These are phyloP conservation scores for Entonaema liquescens DNA, from an alignment of 495 filamentous ascomycete species.

Conservation along the genomic window DNA sequence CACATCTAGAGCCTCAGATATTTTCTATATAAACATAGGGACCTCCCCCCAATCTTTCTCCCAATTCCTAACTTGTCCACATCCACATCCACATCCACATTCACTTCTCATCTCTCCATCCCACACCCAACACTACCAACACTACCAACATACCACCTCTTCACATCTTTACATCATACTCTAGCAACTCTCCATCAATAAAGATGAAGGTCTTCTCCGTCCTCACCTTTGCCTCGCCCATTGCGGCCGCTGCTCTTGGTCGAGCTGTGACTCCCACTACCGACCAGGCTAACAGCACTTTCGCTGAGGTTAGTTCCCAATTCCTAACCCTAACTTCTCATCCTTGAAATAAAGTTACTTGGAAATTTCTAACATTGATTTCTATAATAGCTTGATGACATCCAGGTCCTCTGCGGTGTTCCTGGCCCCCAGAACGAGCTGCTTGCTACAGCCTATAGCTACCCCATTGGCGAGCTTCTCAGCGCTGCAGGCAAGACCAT, in stretches of 20 bases:
- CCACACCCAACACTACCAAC: background rate
- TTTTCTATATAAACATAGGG: background rate
- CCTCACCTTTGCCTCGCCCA: constrained; percentile 14
- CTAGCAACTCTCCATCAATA: background rate
- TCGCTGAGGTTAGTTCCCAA: constrained; percentile 10
- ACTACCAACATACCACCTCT: no score
- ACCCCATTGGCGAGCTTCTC: constrained; percentile 28
- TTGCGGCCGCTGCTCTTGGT: constrained; percentile 7
- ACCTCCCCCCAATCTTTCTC: background rate
- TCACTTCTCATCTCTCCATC: background rate
- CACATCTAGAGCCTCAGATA: background rate
- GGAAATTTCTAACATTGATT: background rate
- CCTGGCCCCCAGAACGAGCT: constrained; percentile 13
- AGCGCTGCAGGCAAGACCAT: background rate
- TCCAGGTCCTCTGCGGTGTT: constrained; percentile 29
- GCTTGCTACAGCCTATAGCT: constrained; percentile 19
- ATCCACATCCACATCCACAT: background rate
- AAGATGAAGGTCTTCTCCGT: constrained; percentile 25
- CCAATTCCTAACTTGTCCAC: background rate
- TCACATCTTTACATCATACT: background rate
- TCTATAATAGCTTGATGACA: constrained; percentile 14
- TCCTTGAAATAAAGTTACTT: background rate
- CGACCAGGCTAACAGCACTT: background rate
- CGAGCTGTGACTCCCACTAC: background rate
- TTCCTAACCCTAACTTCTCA: background rate